Percentiles rank a stretch among this genome's conserved stretches.
Conservation (phyloP, 345 rosid species). For the Eucalyptus curtisii region DNA sequence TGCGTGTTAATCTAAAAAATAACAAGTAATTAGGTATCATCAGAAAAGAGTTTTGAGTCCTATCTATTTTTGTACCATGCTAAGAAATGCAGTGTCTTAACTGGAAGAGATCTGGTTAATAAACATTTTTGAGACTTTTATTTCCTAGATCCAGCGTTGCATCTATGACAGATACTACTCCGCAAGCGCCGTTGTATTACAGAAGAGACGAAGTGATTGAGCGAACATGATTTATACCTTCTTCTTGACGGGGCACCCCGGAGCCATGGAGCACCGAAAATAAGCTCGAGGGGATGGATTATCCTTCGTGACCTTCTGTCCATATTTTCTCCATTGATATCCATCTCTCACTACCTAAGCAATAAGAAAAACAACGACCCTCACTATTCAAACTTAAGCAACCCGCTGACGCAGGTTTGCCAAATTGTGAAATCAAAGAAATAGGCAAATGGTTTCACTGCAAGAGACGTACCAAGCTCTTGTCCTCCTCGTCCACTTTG, state of each 20-base stretch:
- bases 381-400: background rate
- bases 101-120: background rate
- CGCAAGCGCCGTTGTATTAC: background rate
- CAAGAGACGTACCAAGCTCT: conserved; percentile 19
- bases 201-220: background rate
- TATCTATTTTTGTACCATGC: background rate
- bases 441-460: background rate
- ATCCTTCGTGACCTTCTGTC: conserved; percentile 52
- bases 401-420: background rate
- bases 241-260: conserved; percentile 49
- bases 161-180: background rate
- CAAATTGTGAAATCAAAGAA: background rate
- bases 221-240: conserved; percentile 12
- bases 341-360: conserved; percentile 43
- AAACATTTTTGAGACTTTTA: background rate
- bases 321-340: conserved; percentile 66
- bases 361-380: background rate
- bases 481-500: conserved; percentile 19
- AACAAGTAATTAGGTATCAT: background rate
- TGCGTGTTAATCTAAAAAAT: background rate
- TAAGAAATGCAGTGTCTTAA: background rate
- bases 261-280: conserved; percentile 44
- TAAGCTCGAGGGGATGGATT: conserved; percentile 60
- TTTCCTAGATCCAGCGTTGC: background rate
- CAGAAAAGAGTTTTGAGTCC: background rate